A percentile compares a stretch with the other conserved stretches of the same genome.
Conservation (phyloP, 2,329 filamentous ascomycete genomes). For the Sporothrix humicola region DNA sequence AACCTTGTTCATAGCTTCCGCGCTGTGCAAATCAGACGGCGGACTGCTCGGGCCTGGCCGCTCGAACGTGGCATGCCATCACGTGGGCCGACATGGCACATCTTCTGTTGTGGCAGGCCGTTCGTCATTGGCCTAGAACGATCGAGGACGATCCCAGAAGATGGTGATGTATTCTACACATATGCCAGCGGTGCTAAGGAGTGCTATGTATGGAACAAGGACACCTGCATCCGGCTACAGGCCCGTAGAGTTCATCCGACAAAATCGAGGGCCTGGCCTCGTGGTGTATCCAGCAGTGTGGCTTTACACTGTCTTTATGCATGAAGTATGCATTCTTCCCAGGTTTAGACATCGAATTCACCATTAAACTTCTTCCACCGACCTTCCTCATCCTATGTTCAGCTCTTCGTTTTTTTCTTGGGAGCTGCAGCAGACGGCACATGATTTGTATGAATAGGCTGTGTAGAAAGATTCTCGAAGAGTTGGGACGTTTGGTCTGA, state of each 20-base stretch:
- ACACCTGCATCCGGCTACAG: not conserved
- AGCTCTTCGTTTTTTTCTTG: not conserved
- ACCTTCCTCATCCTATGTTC: not conserved
- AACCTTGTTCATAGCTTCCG: not conserved
- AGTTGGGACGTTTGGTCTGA: not conserved
- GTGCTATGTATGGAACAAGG: not conserved
- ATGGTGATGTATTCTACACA: not conserved
- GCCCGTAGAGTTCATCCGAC: not conserved
- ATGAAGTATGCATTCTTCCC: not conserved
- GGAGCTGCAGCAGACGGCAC: not conserved
- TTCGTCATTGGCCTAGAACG: constrained; percentile 10
- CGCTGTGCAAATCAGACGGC: constrained; percentile 4
- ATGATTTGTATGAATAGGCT: not conserved
- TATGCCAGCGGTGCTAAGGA: not conserved
- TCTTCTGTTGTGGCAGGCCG: constrained; percentile 1
- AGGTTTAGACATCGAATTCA: not conserved
- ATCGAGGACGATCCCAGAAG: not conserved
- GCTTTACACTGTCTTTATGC: not conserved
- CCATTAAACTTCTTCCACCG: not conserved
- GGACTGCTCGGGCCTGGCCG: not conserved
- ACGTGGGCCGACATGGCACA: not conserved
- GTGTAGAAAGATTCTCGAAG: not conserved
- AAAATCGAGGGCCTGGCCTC: not conserved
- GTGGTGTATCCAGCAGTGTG: not conserved
- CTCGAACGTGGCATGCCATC: not conserved